Evolutionary conservation across 75 land plant genomes (phyloP).

Genomic region (Picea sitchensis): DNA sequence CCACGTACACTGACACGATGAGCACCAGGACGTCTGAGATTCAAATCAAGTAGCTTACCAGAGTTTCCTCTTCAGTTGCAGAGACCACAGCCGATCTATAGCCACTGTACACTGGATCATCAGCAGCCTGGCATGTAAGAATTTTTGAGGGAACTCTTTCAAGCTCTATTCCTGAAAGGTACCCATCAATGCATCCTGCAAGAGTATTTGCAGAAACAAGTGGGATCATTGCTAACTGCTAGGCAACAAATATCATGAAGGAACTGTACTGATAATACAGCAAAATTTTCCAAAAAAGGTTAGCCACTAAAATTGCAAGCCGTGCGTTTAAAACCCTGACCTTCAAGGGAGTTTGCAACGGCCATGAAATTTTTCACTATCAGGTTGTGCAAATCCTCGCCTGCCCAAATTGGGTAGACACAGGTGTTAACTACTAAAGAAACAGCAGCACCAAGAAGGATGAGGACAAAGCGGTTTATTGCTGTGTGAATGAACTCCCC

Average conservation of each 20-base stretch:
- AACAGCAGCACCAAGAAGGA: conserved; percentile 65
- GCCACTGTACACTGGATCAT: conserved; percentile 65
- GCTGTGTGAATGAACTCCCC: conserved; percentile 51
- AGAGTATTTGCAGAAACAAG: conserved; percentile 1
- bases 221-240: background rate
- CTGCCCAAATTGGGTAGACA: conserved; percentile 84
- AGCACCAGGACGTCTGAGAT: no score
- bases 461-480: conserved; percentile 57
- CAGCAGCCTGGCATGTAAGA: conserved; percentile 52
- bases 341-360: conserved; percentile 72
- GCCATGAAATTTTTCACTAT: conserved; percentile 53
- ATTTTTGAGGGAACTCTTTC: conserved; percentile 60
- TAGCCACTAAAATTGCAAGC: background rate
- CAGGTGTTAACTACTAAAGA: conserved; percentile 51
- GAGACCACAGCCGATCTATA: conserved; percentile 66
- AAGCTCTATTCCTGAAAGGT: conserved; percentile 56
- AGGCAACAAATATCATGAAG: background rate
- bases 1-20: background rate
- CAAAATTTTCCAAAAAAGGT: no score
- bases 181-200: conserved; percentile 62
- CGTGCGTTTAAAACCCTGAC: conserved; percentile 18
- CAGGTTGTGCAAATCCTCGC: conserved; percentile 74
- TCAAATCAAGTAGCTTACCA: conserved; percentile 31
- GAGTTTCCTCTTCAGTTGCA: conserved; percentile 52
- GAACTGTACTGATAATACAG: background rate